Conservation (phyloP, 768 basidiomycete species). For the Termitomyces sp. region DNA sequence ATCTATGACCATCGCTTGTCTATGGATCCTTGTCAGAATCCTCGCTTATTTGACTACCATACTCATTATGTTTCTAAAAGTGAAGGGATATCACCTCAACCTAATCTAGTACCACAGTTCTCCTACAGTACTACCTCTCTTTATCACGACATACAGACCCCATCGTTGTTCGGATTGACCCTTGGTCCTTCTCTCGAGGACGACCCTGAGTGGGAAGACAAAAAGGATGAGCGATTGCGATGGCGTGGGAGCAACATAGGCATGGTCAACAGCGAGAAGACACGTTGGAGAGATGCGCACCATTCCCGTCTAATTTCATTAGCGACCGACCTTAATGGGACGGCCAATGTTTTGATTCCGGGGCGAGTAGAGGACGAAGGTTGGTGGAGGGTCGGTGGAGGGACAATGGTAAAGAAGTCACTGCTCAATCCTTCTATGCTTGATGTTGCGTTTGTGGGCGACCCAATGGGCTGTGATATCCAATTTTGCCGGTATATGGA, state of each 20-base stretch:
- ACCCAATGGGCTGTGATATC: conserved; percentile 37
- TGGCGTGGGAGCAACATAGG: conserved; percentile 76
- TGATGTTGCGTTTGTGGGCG: conserved; percentile 53
- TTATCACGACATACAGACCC: conserved; percentile 42
- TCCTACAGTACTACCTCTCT: conserved; percentile 32
- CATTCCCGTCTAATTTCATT: conserved; percentile 40
- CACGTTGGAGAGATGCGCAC: conserved; percentile 46
- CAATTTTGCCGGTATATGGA: conserved; percentile 41
- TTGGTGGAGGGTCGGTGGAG: conserved; percentile 29
- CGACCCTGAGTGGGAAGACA: conserved; percentile 61
- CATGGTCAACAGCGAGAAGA: conserved; percentile 32
- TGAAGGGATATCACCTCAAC: conserved; percentile 32
- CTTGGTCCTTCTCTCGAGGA: conserved; percentile 33
- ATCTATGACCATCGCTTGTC: conserved; percentile 39
- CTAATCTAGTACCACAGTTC: conserved; percentile 38
- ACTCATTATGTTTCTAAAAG: conserved; percentile 42
- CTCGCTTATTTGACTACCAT: conserved; percentile 35
- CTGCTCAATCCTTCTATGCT: conserved; percentile 46
- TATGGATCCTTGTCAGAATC: conserved; percentile 43
- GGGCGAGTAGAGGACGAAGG: conserved; percentile 12
- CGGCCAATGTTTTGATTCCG: conserved; percentile 31
- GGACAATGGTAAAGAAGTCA: conserved; percentile 27
- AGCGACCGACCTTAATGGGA: conserved; percentile 31
- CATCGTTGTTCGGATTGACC: conserved; percentile 38
- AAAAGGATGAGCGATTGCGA: conserved; percentile 49